Conservation (phyloP, 352 stramenopile species). For the Phytophthora nicotianae region DNA sequence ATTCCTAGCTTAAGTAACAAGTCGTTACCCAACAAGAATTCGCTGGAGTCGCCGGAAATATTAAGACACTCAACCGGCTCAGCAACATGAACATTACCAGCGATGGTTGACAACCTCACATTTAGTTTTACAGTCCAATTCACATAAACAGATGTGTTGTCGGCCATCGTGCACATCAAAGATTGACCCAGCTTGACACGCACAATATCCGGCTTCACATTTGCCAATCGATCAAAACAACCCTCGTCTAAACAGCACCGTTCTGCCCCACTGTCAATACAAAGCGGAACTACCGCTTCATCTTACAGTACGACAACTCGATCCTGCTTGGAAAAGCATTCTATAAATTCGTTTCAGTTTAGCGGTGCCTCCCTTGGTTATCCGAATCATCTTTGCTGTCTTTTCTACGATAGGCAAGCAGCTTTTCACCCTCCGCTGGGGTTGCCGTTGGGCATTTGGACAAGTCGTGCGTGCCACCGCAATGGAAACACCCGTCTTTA, state of each 20-base stretch:
- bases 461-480: slow-evolving; percentile 8
- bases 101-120: slow-evolving; percentile 10
- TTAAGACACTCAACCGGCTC: slow-evolving; percentile 19
- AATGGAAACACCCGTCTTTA: slow-evolving; percentile 22
- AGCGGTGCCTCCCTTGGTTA: slow-evolving; percentile 7
- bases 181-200: neutral
- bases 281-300: slow-evolving; percentile 6
- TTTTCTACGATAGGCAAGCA: neutral
- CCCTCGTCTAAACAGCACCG: slow-evolving; percentile 5
- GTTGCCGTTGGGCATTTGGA: slow-evolving; percentile 6
- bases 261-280: slow-evolving; percentile 11
- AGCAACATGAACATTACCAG: slow-evolving; percentile 10
- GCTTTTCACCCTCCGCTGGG: neutral
- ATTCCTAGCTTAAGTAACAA: slow-evolving; percentile 16
- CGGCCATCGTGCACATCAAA: slow-evolving; percentile 1
- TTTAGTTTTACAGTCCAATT: slow-evolving; percentile 13
- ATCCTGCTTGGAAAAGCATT: neutral
- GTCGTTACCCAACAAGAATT: slow-evolving; percentile 23
- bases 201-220: neutral
- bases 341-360: slow-evolving; percentile 4
- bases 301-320: slow-evolving; percentile 13
- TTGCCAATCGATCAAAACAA: neutral
- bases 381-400: neutral
- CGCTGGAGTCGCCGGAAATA: slow-evolving; percentile 13
- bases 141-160: slow-evolving; percentile 11